Percentiles rank a stretch among this genome's conserved stretches.
Evolutionary conservation across 768 basidiomycete species (phyloP).

Genomic region (Kwoniella europaea): DNA sequence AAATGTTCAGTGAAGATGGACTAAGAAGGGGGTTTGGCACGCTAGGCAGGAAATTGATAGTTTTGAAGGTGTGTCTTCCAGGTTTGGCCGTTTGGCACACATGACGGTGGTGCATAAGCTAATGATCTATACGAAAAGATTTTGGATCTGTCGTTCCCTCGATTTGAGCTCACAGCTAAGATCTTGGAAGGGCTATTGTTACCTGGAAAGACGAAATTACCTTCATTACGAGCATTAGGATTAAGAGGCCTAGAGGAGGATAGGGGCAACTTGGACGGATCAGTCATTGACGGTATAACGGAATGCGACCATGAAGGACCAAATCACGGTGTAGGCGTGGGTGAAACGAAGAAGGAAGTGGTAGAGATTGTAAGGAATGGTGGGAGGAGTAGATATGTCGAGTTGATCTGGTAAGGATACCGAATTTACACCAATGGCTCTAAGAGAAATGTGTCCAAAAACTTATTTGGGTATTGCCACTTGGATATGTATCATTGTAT

Average conservation of each 20-base stretch:
- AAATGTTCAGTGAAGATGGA: neutral
- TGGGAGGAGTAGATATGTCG: slow-evolving; percentile 23
- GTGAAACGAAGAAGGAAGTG: neutral
- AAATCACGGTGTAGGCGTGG: neutral
- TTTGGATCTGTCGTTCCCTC: slow-evolving; percentile 28
- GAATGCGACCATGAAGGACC: neutral
- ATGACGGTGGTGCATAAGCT: neutral
- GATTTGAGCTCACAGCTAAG: slow-evolving; percentile 9
- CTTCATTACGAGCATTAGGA: slow-evolving; percentile 22
- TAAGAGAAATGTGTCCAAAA: no score
- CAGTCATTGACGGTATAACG: neutral
- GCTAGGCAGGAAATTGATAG: slow-evolving; percentile 36
- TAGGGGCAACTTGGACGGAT: neutral
- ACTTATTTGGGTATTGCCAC: no score
- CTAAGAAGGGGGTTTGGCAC: slow-evolving; percentile 23
- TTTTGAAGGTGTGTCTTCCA: slow-evolving; percentile 28
- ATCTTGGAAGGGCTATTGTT: slow-evolving; percentile 13
- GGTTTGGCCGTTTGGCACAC: neutral
- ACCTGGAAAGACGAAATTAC: slow-evolving; percentile 13
- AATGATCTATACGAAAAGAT: slow-evolving; percentile 7
- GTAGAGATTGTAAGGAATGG: slow-evolving; percentile 5
- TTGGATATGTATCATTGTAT: no score
- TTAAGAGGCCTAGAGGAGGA: slow-evolving; percentile 13
- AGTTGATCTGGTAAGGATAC: slow-evolving; percentile 21
- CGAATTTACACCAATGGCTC: no score